Conservation (phyloP, 345 rosid genomes). For the Syzygium grande region DNA sequence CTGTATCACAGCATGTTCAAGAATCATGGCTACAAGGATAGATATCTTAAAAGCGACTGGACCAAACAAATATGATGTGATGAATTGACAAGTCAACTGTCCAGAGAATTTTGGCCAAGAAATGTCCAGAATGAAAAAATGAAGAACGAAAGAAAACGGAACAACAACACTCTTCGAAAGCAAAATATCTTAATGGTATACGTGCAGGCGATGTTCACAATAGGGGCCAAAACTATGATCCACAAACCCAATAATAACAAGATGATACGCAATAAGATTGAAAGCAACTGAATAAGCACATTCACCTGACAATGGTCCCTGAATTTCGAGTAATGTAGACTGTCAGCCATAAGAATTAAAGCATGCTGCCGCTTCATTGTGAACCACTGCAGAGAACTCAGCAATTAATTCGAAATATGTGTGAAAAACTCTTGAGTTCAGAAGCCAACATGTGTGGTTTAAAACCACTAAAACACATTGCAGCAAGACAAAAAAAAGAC, state of each 20-base stretch:
- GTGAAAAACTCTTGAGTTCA: background rate
- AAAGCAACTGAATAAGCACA: background rate
- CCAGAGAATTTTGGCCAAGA: background rate
- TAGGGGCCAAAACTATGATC: background rate
- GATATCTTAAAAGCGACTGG: no score
- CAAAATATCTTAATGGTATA: background rate
- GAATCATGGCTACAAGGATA: background rate
- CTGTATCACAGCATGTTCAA: background rate
- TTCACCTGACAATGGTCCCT: slow-evolving; percentile 78
- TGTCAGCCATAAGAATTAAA: slow-evolving; percentile 74
- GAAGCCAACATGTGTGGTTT: background rate
- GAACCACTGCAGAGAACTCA: slow-evolving; percentile 69
- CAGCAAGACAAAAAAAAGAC: background rate
- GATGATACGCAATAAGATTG: background rate
- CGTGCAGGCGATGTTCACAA: background rate
- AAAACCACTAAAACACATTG: background rate
- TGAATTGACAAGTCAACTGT: no score
- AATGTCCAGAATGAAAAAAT: background rate
- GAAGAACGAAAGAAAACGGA: background rate
- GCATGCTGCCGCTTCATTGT: slow-evolving; percentile 96
- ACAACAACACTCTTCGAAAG: background rate
- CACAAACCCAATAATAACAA: background rate
- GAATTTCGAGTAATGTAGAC: slow-evolving; percentile 79
- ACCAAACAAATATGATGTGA: no score
- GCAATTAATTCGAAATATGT: background rate